phyloP scores from a whole-genome alignment of 768 basidiomycete genomes.

The Tulasnella calospora region DNA sequence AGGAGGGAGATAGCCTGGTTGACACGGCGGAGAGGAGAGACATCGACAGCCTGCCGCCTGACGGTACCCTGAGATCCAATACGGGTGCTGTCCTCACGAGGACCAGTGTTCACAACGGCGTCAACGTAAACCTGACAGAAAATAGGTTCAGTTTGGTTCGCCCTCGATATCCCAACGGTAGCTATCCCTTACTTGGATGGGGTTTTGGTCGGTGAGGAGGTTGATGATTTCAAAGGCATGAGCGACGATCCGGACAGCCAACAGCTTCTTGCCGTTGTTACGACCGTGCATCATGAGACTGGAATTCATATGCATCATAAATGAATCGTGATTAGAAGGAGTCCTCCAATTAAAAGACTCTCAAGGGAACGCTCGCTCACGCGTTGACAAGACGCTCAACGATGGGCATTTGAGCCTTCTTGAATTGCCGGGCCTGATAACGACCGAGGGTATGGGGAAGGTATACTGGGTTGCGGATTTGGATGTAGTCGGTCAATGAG shows the following conservation, averaged over 20 bases:
- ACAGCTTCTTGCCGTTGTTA: conserved; percentile 99
- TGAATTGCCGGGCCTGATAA: conserved; percentile 99
- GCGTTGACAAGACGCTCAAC: conserved; percentile 98
- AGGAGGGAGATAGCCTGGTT: conserved; percentile 96
- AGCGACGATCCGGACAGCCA: conserved; percentile 97
- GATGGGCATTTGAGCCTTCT: conserved; percentile 99
- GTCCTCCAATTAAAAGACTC: neutral
- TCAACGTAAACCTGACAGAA: conserved; percentile 77
- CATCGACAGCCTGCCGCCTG: conserved; percentile 98
- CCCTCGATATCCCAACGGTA: neutral
- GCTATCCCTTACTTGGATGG: conserved; percentile 72
- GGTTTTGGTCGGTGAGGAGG: conserved; percentile 99
- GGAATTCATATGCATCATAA: neutral
- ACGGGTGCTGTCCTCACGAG: conserved; percentile 98
- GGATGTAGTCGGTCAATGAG: conserved; percentile 98
- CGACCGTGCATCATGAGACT: conserved; percentile 99
- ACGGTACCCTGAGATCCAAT: conserved; percentile 99
- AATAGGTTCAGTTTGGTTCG: neutral
- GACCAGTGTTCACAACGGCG: conserved; percentile 99
- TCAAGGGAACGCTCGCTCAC: conserved; percentile 44
- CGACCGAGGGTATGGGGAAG: conserved; percentile 98
- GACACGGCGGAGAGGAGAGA: conserved; percentile 94
- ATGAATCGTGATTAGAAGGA: neutral
- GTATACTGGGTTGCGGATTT: conserved; percentile 96
- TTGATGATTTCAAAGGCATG: conserved; percentile 99